A percentile compares a stretch with the other conserved stretches of the same genome.
phyloP scores from a whole-genome alignment of 768 basidiomycete species.

The Botryobasidium botryosum region DNA sequence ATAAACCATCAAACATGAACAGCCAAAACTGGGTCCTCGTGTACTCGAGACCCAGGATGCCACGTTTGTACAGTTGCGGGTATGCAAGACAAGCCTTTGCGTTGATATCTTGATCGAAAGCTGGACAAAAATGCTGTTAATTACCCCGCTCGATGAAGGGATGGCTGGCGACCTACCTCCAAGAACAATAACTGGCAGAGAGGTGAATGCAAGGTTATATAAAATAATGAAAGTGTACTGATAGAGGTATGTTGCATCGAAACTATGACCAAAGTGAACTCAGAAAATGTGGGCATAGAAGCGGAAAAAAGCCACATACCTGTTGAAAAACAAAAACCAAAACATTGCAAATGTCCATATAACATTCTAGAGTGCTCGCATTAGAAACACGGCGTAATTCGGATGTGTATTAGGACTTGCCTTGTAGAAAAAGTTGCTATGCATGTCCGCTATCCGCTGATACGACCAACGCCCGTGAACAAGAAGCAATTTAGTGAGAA shows the following conservation, averaged over 20 bases:
- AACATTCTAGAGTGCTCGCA: constrained; percentile 53
- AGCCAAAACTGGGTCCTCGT: constrained; percentile 84
- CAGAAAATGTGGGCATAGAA: constrained; percentile 3
- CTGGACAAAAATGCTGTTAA: constrained; percentile 21
- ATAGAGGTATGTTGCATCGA: constrained; percentile 88
- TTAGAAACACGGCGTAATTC: constrained; percentile 4
- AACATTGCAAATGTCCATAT: constrained; percentile 90
- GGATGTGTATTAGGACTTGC: constrained; percentile 25
- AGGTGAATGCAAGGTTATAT: constrained; percentile 86
- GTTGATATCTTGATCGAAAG: constrained; percentile 92
- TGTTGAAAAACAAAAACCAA: constrained; percentile 85
- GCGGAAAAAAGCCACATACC: constrained; percentile 26
- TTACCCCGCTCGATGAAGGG: neutral
- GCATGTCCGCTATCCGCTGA: constrained; percentile 90
- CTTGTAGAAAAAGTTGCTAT: constrained; percentile 98
- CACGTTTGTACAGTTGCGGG: constrained; percentile 90
- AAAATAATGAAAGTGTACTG: constrained; percentile 88
- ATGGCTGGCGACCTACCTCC: constrained; percentile 58
- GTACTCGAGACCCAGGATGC: constrained; percentile 86
- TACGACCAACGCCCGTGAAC: constrained; percentile 98
- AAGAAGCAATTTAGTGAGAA: constrained; percentile 74
- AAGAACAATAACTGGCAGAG: constrained; percentile 76
- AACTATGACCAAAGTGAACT: constrained; percentile 30
- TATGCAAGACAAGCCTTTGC: constrained; percentile 78
- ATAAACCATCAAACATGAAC: constrained; percentile 88